Evolutionary conservation across 2,329 filamentous ascomycete genomes (phyloP).

Genomic region (Aureobasidium sp.): DNA sequence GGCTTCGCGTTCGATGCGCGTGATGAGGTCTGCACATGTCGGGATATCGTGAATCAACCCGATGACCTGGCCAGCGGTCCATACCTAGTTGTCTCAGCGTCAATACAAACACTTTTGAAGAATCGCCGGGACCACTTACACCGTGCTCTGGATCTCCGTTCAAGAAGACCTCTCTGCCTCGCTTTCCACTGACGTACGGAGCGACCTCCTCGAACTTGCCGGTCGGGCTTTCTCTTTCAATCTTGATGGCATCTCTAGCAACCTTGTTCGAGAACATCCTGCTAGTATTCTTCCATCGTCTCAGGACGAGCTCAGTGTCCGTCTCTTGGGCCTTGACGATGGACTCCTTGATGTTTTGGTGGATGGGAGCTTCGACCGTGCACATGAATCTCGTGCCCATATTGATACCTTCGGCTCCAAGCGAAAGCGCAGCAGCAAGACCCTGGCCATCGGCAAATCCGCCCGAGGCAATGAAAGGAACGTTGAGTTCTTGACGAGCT

Average conservation of each 20-base stretch:
- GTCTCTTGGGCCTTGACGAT: conserved; percentile 86
- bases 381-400: conserved; percentile 99
- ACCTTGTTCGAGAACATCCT: conserved; percentile 89
- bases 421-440: conserved; percentile 78
- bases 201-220: conserved; percentile 88
- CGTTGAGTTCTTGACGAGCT: conserved; percentile 72
- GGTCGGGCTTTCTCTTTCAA: conserved; percentile 74
- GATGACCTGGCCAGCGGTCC: conserved; percentile 96
- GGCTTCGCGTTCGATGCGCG: conserved; percentile 41
- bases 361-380: conserved; percentile 87
- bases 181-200: conserved; percentile 79
- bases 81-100: conserved; percentile 54
- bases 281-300: conserved; percentile 89
- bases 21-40: conserved; percentile 40
- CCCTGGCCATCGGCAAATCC: conserved; percentile 94
- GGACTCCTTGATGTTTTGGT: conserved; percentile 85
- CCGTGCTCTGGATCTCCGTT: conserved; percentile 88
- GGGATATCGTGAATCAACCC: conserved; percentile 48
- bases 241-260: conserved; percentile 67
- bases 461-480: conserved; percentile 92
- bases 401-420: conserved; percentile 92
- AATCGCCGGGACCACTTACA: conserved; percentile 49
- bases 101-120: neutral
- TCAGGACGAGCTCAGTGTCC: conserved; percentile 80
- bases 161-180: conserved; percentile 83